phyloP scores from a whole-genome alignment of 1,284 basidiomycete genomes.

The Agroathelia rolfsii region DNA sequence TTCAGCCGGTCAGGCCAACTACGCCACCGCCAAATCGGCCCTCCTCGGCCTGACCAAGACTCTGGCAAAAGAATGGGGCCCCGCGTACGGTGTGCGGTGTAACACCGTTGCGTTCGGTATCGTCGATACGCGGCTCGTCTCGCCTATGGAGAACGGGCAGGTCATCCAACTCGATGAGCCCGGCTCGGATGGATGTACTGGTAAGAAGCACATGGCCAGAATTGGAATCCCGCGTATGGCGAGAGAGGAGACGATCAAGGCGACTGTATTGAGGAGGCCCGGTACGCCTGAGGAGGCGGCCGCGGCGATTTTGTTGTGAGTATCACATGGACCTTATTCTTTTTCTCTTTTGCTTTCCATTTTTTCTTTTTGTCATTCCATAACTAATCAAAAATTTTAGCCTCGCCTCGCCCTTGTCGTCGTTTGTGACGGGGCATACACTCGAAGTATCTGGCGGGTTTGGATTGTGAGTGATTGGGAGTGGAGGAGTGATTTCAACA shows the following conservation, averaged over 20 bases:
- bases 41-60: conserved; percentile 77
- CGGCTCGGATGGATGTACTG: no score
- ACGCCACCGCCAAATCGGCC: conserved; percentile 70
- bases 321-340: conserved; percentile 11
- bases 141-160: conserved; percentile 71
- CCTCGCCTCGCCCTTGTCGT: conserved; percentile 67
- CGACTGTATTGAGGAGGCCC: conserved; percentile 70
- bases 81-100: conserved; percentile 70
- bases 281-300: conserved; percentile 74
- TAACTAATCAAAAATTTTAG: conserved; percentile 24
- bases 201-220: conserved; percentile 24
- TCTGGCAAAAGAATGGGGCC: conserved; percentile 81
- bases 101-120: conserved; percentile 76
- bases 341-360: conserved; percentile 1
- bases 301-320: conserved; percentile 61
- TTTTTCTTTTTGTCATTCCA: conserved; percentile 7
- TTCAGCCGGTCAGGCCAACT: conserved; percentile 81
- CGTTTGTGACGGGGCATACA: conserved; percentile 76
- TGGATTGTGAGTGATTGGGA: no score
- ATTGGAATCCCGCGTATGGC: conserved; percentile 23
- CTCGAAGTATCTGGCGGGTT: conserved; percentile 73
- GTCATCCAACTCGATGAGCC: conserved; percentile 78
- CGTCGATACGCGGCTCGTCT: conserved; percentile 59
- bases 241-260: conserved; percentile 35
- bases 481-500: no score